phyloP scores from a whole-genome alignment of 345 rosid species.

The Orychophragmus violaceus region DNA sequence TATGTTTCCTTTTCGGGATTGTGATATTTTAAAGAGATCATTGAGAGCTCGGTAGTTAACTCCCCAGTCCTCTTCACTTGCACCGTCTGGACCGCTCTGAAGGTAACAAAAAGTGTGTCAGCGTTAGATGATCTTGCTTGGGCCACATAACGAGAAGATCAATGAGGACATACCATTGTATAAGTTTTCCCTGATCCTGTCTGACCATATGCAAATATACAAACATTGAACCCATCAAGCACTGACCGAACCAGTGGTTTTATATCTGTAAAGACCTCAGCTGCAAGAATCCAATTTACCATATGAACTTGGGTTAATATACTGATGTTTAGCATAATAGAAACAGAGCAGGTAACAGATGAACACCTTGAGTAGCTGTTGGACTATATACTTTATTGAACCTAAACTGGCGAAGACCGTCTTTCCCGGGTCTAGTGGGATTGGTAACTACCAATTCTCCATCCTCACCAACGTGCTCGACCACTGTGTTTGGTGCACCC shows the following conservation, averaged over 20 bases:
- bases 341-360: no score
- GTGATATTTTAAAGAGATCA: background rate
- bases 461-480: conserved; percentile 65
- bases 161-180: background rate
- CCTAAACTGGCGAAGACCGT: background rate
- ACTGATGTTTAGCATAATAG: background rate
- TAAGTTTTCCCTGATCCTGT: background rate
- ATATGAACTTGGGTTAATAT: conserved; percentile 4
- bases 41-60: background rate
- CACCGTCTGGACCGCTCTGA: background rate
- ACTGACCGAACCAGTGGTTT: background rate
- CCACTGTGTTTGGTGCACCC: conserved; percentile 39
- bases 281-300: conserved; percentile 19
- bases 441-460: conserved; percentile 56
- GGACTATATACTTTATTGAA: background rate
- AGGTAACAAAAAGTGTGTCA: no score
- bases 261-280: background rate
- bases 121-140: background rate
- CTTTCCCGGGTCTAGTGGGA: background rate
- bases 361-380: background rate
- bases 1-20: background rate
- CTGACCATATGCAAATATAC: background rate
- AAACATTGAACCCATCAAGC: background rate
- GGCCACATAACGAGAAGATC: background rate
- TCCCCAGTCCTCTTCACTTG: background rate